A percentile compares a stretch with the other conserved stretches of the same genome.
Evolutionary conservation across 1,284 basidiomycete genomes (phyloP).

Genomic region (Rhodotorula sp.): DNA sequence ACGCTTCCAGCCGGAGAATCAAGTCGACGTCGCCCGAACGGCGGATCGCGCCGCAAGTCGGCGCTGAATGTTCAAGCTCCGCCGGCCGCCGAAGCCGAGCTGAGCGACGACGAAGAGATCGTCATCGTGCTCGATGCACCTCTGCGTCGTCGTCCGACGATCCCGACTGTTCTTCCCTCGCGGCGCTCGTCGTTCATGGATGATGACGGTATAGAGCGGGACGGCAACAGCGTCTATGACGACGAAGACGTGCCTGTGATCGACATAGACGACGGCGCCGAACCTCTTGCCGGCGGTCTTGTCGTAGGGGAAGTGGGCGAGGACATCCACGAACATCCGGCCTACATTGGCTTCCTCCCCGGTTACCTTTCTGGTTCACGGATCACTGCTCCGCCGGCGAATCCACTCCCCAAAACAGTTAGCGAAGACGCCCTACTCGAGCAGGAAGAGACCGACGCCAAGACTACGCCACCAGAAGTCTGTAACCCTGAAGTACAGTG

Average conservation of each 20-base stretch:
- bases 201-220: conserved; percentile 7
- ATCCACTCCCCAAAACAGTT: no score
- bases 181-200: conserved; percentile 12
- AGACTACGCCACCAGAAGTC: no score
- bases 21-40: not conserved
- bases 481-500: no score
- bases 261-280: conserved; percentile 23
- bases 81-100: not conserved
- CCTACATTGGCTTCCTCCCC: conserved; percentile 35
- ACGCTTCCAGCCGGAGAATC: not conserved
- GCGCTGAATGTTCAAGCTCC: not conserved
- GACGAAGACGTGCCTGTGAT: conserved; percentile 27
- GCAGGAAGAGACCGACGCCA: no score
- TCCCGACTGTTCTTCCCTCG: conserved; percentile 4
- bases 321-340: conserved; percentile 1
- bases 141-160: not conserved
- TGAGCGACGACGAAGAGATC: conserved; percentile 31
- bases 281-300: conserved; percentile 6
- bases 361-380: conserved; percentile 21
- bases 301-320: conserved; percentile 8
- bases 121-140: conserved; percentile 36
- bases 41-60: not conserved
- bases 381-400: no score
- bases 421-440: no score
- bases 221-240: conserved; percentile 7